A percentile compares a stretch with the other conserved stretches of the same genome.
These are phyloP conservation scores for Phytophthora hybrid DNA, from an alignment of 352 stramenopile species.

Conservation along the genomic window DNA sequence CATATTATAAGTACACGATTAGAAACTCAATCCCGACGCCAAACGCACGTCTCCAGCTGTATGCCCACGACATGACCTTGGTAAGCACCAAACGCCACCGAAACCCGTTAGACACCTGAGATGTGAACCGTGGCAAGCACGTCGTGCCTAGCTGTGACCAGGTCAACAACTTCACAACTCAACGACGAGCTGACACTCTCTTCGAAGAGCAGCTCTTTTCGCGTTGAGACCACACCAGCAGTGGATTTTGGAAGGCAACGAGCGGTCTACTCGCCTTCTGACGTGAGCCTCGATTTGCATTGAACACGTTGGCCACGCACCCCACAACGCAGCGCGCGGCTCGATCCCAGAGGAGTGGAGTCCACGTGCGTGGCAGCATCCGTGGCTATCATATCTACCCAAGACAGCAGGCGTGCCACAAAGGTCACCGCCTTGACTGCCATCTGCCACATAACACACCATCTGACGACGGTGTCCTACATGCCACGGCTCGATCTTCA, in stretches of 20 bases:
- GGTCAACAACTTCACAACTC: slow-evolving; percentile 13
- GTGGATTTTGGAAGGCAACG: slow-evolving; percentile 15
- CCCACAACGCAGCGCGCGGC: slow-evolving; percentile 4
- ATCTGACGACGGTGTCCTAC: slow-evolving; percentile 32
- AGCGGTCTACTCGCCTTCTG: not conserved
- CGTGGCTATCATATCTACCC: slow-evolving; percentile 13
- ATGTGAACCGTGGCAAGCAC: not conserved
- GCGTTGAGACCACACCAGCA: slow-evolving; percentile 1
- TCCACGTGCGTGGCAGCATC: slow-evolving; percentile 3
- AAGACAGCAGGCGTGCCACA: slow-evolving; percentile 15
- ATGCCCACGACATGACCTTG: not conserved
- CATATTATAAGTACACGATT: not conserved
- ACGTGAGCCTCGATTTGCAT: slow-evolving; percentile 1
- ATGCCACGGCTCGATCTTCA: slow-evolving; percentile 26
- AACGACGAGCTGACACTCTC: not conserved
- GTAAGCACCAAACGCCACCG: not conserved
- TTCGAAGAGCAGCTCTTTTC: not conserved
- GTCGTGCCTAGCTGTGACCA: not conserved
- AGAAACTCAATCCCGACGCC: slow-evolving; percentile 4
- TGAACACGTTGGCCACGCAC: not conserved
- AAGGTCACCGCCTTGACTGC: slow-evolving; percentile 24
- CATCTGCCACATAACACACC: slow-evolving; percentile 29
- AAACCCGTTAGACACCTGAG: slow-evolving; percentile 11
- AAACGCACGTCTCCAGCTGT: not conserved
- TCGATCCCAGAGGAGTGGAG: not conserved